Conservation (phyloP, 2,329 filamentous ascomycete genomes). For the Cercospora beticola region DNA sequence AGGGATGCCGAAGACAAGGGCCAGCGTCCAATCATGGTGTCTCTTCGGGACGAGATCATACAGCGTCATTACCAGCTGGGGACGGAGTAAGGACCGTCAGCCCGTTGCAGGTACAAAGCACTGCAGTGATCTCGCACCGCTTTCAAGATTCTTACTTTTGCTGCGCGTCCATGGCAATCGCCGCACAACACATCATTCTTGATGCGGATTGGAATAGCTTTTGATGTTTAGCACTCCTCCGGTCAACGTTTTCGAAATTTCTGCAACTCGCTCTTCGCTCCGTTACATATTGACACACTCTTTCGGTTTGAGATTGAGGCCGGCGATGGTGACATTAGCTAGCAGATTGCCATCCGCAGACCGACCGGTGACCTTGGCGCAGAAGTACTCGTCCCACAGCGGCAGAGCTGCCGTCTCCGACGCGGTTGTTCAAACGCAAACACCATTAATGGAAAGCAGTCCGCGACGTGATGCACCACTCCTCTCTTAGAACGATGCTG, state of each 20-base stretch:
- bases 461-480: constrained; percentile 4
- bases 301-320: constrained; percentile 15
- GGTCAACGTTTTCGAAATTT: constrained; percentile 11
- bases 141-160: not conserved
- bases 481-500: constrained; percentile 21
- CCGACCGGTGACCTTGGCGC: constrained; percentile 25
- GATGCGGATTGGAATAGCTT: constrained; percentile 17
- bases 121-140: not conserved
- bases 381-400: constrained; percentile 26
- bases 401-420: constrained; percentile 52
- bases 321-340: constrained; percentile 35
- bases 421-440: constrained; percentile 57
- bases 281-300: constrained; percentile 4
- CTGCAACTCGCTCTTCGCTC: constrained; percentile 2
- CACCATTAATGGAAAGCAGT: constrained; percentile 64
- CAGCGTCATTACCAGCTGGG: not conserved
- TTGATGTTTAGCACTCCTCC: constrained; percentile 23
- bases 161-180: constrained; percentile 15
- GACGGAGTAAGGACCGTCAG: not conserved
- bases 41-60: constrained; percentile 5
- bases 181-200: constrained; percentile 21
- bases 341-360: constrained; percentile 29
- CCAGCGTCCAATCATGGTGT: constrained; percentile 1
- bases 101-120: not conserved
- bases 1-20: not conserved